phyloP scores from a whole-genome alignment of 305 asterid species.

The Petunia hybrid region DNA sequence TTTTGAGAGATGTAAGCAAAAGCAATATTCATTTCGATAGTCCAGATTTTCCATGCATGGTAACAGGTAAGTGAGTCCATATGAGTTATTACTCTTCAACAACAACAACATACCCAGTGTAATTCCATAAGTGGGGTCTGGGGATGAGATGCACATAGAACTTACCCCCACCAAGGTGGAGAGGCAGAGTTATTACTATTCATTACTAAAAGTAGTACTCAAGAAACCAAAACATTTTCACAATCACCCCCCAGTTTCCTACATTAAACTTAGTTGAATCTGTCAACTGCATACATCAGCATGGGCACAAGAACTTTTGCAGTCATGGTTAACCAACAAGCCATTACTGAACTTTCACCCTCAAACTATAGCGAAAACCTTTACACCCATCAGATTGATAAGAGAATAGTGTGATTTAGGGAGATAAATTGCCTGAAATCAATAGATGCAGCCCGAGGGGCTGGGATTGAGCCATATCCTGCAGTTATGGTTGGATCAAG shows the following conservation, averaged over 20 bases:
- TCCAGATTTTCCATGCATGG: not conserved
- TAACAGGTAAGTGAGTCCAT: not conserved
- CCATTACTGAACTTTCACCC: conserved; percentile 9
- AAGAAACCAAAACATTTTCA: not conserved
- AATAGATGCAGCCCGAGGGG: conserved; percentile 61
- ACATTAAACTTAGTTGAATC: not conserved
- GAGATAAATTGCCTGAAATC: conserved; percentile 67
- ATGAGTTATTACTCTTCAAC: conserved; percentile 14
- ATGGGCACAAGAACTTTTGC: conserved; percentile 20
- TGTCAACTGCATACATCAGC: conserved; percentile 23
- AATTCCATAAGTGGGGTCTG: too few species aligned
- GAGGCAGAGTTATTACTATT: conserved; percentile 4
- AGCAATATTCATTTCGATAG: not conserved
- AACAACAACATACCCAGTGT: too few species aligned
- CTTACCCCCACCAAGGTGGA: too few species aligned
- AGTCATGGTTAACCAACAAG: not conserved
- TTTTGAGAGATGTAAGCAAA: not conserved
- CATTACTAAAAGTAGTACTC: conserved; percentile 2
- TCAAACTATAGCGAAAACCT: not conserved
- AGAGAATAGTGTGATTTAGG: not conserved
- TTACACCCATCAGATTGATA: not conserved
- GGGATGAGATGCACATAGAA: too few species aligned
- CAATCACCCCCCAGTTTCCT: not conserved
- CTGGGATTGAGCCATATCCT: conserved; percentile 69
- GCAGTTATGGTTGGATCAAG: conserved; percentile 61